phyloP scores from a whole-genome alignment of 202 grass and related monocot genomes.

The Alloteropsis angusta region DNA sequence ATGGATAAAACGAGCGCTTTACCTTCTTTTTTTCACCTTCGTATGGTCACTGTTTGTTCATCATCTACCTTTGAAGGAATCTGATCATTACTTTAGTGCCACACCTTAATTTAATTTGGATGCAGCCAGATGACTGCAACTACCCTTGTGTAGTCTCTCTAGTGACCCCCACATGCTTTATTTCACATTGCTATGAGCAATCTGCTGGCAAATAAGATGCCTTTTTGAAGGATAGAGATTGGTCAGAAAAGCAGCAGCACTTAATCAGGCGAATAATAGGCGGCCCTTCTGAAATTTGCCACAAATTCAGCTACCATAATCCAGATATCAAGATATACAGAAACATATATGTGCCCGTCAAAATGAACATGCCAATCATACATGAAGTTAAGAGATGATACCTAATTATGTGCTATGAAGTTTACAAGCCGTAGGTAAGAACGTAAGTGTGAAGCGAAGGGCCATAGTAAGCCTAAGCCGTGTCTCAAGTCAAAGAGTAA shows the following conservation, averaged over 20 bases:
- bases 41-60: background rate
- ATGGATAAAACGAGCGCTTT: background rate
- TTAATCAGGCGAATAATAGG: background rate
- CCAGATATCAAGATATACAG: conserved; percentile 11
- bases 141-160: conserved; percentile 4
- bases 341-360: background rate
- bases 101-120: conserved; percentile 11
- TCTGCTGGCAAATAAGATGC: background rate
- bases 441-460: conserved; percentile 16
- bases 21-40: background rate
- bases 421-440: background rate
- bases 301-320: background rate
- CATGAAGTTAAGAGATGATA: background rate
- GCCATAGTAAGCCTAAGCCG: background rate
- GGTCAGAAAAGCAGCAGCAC: background rate
- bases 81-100: conserved; percentile 17
- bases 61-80: conserved; percentile 17
- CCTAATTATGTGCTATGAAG: background rate
- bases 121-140: conserved; percentile 13
- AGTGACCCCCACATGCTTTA: background rate
- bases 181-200: background rate
- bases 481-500: background rate
- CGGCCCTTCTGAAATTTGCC: background rate
- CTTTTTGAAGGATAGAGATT: conserved; percentile 10
- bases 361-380: conserved; percentile 9